Base-by-base conservation (phyloP, 2,329 filamentous ascomycete species). In the Diaporthe nobilis region DNA sequence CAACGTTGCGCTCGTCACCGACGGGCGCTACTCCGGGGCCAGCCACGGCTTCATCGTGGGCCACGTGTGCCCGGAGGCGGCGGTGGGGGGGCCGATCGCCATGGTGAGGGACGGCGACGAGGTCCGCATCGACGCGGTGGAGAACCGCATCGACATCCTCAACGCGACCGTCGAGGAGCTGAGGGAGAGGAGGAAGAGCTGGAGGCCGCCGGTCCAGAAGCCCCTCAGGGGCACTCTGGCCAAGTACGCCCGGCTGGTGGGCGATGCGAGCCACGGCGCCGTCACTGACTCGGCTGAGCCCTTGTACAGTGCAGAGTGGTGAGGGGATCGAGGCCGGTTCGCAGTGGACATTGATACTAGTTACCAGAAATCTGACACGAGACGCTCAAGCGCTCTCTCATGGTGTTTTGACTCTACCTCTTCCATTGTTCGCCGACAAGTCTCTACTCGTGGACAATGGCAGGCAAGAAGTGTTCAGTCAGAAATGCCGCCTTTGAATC, bases 41-140 rank as follows among this genome's bases (percentile, higher is more conserved):
- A 94, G 91, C 72, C 96, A 98, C 83, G 95, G 95, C 0, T 98
- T 98, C 84, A 97, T 98, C 81, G 95, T 98, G 22, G 96, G 96
- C 0, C 96, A 98, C 81, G 95, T 98, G 20, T 94, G 94, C 3
- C 96, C 96, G 3, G 96, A 98, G 85, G 96, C 96, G 0, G 95
- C 94, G 1, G 93, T 93, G 1, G 96, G 96, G 22, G 96, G 96
- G 0, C 96, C 96, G 0, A 95, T 98, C 81, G 96, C 94, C 0
- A 86, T 98, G 8, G 94, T 98, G 3, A 83, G 87, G 79, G 90
- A 97, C 80, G 96, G 95, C 2, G 96, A 98, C 84, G 85, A 90
- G 37, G 92, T 98, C 71, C 95, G 94, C 4, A 98, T 98, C 81
- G 94, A 97, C 82, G 95, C 96, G 0, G 92, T 94, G 79, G 91